These are phyloP conservation scores for Stevia rebaudiana DNA, from an alignment of 140 eudicot species.

Conservation along the genomic window DNA sequence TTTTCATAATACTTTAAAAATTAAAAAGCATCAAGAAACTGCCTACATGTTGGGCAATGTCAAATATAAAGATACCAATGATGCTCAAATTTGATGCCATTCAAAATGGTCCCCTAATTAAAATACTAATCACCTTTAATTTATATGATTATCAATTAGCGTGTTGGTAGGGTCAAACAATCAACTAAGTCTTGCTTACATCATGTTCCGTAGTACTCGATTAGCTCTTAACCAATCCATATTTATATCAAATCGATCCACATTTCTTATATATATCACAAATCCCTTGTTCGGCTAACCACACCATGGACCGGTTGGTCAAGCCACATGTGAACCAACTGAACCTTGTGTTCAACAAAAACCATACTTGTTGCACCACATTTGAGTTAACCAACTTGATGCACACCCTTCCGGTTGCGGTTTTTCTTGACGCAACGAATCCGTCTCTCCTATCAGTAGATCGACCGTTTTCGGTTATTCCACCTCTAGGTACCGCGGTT, in stretches of 20 bases:
- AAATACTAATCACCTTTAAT: neutral
- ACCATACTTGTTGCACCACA: conserved; percentile 38
- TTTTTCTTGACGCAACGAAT: conserved; percentile 51
- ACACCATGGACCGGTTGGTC: conserved; percentile 57
- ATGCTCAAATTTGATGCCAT: conserved; percentile 23
- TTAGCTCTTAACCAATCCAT: neutral
- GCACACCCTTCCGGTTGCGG: conserved; percentile 76
- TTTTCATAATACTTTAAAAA: neutral
- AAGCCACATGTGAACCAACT: conserved; percentile 46
- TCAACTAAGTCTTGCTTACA: conserved; percentile 23
- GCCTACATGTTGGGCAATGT: conserved; percentile 1
- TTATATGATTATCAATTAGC: neutral
- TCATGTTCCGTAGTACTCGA: conserved; percentile 20
- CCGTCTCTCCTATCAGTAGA: conserved; percentile 38
- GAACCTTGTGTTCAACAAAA: conserved; percentile 31
- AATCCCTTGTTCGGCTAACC: neutral
- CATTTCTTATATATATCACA: too few relatives aligned
- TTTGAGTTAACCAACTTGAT: conserved; percentile 57
- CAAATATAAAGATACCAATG: conserved; percentile 24
- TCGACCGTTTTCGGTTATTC: conserved; percentile 35
- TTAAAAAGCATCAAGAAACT: neutral
- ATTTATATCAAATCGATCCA: conserved; percentile 1
- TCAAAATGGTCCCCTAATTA: conserved; percentile 18
- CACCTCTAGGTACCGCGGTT: conserved; percentile 47
- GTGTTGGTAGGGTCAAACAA: conserved; percentile 35